Evolutionary conservation across 2,329 filamentous ascomycete species (phyloP).

Genomic region (Tolypocladium tundrense): DNA sequence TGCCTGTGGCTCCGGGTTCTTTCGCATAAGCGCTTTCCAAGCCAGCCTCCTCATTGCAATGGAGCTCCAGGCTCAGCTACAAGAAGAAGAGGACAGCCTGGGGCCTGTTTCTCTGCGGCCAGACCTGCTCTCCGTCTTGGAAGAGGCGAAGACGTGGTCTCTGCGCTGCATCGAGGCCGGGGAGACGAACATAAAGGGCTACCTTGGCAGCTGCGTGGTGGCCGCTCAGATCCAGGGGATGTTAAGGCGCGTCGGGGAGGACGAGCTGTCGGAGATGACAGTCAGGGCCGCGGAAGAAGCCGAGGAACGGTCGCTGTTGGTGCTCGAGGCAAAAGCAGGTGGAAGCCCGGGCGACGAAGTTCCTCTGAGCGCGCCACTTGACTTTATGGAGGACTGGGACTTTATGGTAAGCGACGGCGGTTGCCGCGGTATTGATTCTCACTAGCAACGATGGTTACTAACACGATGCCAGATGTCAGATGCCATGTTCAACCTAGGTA

Average conservation of each 20-base stretch:
- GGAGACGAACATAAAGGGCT: constrained; percentile 46
- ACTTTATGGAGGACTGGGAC: constrained; percentile 11
- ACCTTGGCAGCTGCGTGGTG: constrained; percentile 25
- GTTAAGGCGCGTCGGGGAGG: constrained; percentile 4
- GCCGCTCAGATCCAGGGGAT: constrained; percentile 31
- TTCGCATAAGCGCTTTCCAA: constrained; percentile 23
- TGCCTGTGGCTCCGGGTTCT: constrained; percentile 29
- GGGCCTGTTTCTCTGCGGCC: constrained; percentile 21
- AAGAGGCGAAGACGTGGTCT: constrained; percentile 29
- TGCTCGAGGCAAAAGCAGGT: constrained; percentile 18
- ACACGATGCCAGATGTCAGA: not conserved
- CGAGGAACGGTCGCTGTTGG: constrained; percentile 17
- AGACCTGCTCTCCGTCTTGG: constrained; percentile 31
- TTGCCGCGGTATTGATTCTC: too few relatives aligned
- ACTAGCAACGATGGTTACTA: not conserved
- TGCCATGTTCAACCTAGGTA: not conserved
- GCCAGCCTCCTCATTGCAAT: constrained; percentile 24
- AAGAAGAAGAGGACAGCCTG: constrained; percentile 31
- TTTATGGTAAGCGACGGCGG: constrained; percentile 9
- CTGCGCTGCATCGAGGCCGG: constrained; percentile 31
- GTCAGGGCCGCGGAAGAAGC: constrained; percentile 26
- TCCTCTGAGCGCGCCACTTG: not conserved
- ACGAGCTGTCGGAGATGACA: constrained; percentile 17
- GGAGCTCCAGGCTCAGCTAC: constrained; percentile 29
- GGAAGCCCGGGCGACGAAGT: not conserved